phyloP scores from a whole-genome alignment of 176 grass and related monocot species.

The Oryza meyeriana region DNA sequence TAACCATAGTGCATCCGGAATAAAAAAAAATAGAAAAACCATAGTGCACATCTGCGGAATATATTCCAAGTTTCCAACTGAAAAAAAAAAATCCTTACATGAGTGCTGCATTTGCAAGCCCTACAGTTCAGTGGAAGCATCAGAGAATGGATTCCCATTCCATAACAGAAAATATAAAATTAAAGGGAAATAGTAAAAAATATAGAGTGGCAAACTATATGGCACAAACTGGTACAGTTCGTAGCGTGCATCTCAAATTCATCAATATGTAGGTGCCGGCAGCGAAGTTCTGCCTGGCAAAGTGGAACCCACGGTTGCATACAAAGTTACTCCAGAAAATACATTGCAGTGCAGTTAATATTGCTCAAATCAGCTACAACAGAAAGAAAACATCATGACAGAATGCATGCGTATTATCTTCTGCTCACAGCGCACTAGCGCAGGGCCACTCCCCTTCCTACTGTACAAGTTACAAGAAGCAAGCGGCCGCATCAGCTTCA shows the following conservation, averaged over 20 bases:
- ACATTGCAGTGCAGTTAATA: conserved; percentile 24
- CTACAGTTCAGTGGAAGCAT: background rate
- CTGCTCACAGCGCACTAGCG: conserved; percentile 19
- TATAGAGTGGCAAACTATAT: background rate
- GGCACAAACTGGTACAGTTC: background rate
- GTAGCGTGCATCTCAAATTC: too few species aligned
- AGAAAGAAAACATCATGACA: conserved; percentile 3
- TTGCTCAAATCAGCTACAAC: conserved; percentile 22
- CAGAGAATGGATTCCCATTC: too few species aligned
- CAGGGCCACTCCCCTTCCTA: conserved; percentile 18
- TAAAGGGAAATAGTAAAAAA: too few species aligned
- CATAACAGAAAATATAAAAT: background rate
- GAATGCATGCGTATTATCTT: conserved; percentile 2
- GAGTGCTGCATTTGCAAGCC: too few species aligned
- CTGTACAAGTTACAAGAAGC: conserved; percentile 53
- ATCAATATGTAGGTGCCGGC: background rate
- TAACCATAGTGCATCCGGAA: too few species aligned
- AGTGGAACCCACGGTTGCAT: background rate
- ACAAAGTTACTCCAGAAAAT: background rate
- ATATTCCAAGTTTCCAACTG: too few species aligned
- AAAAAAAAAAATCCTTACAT: too few species aligned
- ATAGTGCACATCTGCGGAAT: too few species aligned
- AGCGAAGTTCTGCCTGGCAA: background rate
- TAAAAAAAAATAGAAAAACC: too few species aligned
- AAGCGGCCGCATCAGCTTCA: conserved; percentile 4